Base-by-base conservation (phyloP, 805 yeast species). In the Barnettozyma vustinii region DNA sequence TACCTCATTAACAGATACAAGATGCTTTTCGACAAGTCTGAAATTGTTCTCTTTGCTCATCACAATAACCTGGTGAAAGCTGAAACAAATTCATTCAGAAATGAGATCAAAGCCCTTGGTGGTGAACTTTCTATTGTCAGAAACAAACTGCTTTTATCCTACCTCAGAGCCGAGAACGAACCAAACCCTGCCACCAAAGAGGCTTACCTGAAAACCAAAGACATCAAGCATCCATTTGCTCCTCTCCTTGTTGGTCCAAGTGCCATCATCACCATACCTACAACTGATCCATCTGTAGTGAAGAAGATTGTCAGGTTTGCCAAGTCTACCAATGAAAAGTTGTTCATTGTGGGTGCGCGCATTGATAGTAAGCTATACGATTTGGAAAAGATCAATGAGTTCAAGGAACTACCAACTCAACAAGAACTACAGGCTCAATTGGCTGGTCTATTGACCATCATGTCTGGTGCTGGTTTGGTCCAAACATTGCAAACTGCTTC, bases 391-490 rank as follows among this genome's bases (percentile, higher is more conserved):
- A 67, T 91, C 44, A 72, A 77, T 40, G 58, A 73, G 53, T 86
- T 87, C 72, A 86, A 88, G 70, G 80, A 77, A 35, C 75, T 94
- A 61, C 94, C 96, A 40, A 68, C 81, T 5, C 72, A 83, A 61
- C 80, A 77, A 40, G 81, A 83, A 56, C 71, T 92, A 56, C 94
- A 87, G 50, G 80, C 86, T 9, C 87, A 91, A 74, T 77, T 94
- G 57, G 84, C 85, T 12, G 96, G 96, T 10, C 73, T 88, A 48
- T 78, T 92, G 61, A 83, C 91, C n/a, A 69, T 85, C 49, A 73
- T 87, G 54, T 87, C 96, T 50, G 98, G 97, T 61, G 91, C 88
- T 41, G 96, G 96, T 10, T 75, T 92, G 63, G 95, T 86, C 12
- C 79, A 79, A 69, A 87, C 96, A 16, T 75, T 92, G 62, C 84